A percentile compares a stretch with the other conserved stretches of the same genome.
phyloP scores from a whole-genome alignment of 129 eudicot genomes.

The Flaveria brownii region DNA sequence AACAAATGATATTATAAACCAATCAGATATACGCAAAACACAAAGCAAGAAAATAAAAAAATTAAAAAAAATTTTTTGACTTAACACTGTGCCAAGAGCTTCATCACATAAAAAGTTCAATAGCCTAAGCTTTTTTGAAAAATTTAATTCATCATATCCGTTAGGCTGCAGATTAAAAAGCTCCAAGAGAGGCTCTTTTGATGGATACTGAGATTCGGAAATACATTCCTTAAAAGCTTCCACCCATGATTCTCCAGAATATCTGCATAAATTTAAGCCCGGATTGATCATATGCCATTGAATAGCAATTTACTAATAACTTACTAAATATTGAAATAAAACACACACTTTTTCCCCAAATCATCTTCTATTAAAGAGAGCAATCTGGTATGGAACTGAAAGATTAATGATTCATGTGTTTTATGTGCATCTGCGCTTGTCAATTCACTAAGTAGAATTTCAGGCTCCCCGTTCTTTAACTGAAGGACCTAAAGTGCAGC shows the following conservation, averaged over 20 bases:
- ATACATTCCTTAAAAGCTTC: constrained; percentile 42
- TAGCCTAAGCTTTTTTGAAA: constrained; percentile 46
- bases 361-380: constrained; percentile 44
- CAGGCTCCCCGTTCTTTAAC: constrained; percentile 47
- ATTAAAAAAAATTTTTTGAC: constrained; percentile 8
- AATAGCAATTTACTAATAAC: constrained; percentile 13
- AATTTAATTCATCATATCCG: constrained; percentile 35
- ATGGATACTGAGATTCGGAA: constrained; percentile 27
- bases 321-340: not conserved
- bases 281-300: constrained; percentile 11
- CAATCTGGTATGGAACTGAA: constrained; percentile 46
- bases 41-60: not conserved
- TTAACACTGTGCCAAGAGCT: constrained; percentile 52
- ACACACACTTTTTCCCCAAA: constrained; percentile 41
- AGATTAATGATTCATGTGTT: constrained; percentile 29
- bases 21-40: not conserved
- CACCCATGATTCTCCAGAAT: constrained; percentile 40
- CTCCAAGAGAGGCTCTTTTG: constrained; percentile 42
- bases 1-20: constrained; percentile 9
- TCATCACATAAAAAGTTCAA: constrained; percentile 55
- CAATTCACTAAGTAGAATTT: constrained; percentile 45
- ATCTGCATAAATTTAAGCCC: constrained; percentile 34
- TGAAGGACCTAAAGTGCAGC: constrained; percentile 45
- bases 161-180: constrained; percentile 28
- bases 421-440: constrained; percentile 26